Conservation (phyloP, 495 filamentous ascomycete genomes). For the Bacidia gigantensis region DNA sequence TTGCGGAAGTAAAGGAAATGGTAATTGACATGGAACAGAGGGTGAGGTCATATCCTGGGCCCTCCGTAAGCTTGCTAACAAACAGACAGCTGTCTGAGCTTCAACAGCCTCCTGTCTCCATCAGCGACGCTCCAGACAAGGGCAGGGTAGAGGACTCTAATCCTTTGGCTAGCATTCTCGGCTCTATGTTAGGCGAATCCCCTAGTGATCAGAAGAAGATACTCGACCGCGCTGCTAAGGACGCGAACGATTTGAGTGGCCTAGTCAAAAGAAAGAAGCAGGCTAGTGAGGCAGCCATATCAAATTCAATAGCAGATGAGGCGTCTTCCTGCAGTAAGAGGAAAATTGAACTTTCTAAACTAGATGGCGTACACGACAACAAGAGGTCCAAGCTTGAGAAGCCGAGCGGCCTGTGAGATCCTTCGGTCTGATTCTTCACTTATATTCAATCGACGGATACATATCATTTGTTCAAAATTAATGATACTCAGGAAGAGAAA, state of each 20-base stretch:
- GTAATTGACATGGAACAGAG: constrained; percentile 76
- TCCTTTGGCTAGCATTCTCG: constrained; percentile 53
- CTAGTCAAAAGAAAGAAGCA: constrained; percentile 69
- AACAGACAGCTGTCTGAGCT: constrained; percentile 55
- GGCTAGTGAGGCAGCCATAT: constrained; percentile 22
- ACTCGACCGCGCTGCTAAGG: constrained; percentile 64
- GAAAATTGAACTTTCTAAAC: neutral
- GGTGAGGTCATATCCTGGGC: constrained; percentile 30
- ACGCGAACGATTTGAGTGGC: constrained; percentile 72
- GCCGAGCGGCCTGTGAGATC: no score
- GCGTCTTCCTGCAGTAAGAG: neutral
- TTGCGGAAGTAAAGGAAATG: constrained; percentile 75
- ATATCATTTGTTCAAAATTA: no score
- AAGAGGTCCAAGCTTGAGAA: constrained; percentile 3
- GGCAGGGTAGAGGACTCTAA: constrained; percentile 32
- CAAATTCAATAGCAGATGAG: neutral
- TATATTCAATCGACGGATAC: no score
- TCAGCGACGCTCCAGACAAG: constrained; percentile 38
- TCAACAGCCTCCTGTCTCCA: constrained; percentile 51
- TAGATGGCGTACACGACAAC: neutral
- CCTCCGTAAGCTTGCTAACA: neutral
- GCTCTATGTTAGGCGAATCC: constrained; percentile 56
- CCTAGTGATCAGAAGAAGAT: constrained; percentile 45
- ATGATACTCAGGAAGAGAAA: no score
- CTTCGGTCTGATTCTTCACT: no score